A percentile compares a stretch with the other conserved stretches of the same genome.
Conservation (phyloP, 192 early-diverging fungal species). For the Mortierella claussenii region DNA sequence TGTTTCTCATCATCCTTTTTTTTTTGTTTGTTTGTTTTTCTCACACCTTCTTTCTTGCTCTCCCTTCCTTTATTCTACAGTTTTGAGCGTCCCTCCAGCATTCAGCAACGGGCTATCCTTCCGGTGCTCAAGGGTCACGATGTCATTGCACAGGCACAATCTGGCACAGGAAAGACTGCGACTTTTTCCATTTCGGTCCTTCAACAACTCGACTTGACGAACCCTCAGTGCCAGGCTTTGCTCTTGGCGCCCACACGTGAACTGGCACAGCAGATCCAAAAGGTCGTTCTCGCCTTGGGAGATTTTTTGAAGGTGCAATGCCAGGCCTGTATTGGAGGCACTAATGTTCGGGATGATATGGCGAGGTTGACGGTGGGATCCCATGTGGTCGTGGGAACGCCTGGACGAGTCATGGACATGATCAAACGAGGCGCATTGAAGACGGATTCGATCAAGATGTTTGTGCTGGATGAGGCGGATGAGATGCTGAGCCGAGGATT, state of each 20-base stretch:
- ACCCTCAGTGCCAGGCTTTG: conserved; percentile 88
- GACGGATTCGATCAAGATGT: conserved; percentile 88
- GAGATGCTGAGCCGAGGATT: conserved; percentile 97
- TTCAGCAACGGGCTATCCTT: conserved; percentile 93
- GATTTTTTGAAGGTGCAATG: conserved; percentile 93
- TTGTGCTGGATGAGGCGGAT: conserved; percentile 97
- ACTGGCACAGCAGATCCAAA: conserved; percentile 93
- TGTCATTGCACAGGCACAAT: conserved; percentile 99
- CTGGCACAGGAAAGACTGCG: conserved; percentile 98
- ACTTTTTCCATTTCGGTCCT: conserved; percentile 99
- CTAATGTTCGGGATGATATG: conserved; percentile 88
- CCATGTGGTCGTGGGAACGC: conserved; percentile 97
- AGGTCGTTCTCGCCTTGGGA: conserved; percentile 89
- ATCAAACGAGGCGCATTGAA: conserved; percentile 87
- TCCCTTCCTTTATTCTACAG: conserved; percentile 43
- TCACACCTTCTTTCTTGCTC: not conserved
- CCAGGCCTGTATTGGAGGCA: conserved; percentile 97
- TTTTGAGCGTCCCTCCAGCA: conserved; percentile 93
- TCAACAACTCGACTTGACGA: conserved; percentile 84
- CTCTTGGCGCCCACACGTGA: conserved; percentile 97
- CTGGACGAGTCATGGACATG: conserved; percentile 97
- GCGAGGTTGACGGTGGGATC: conserved; percentile 74
- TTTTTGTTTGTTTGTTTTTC: not conserved
- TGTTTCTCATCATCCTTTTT: not conserved
- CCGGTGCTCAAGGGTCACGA: conserved; percentile 93